phyloP scores from a whole-genome alignment of 78 protist species.

The Dictyostelium discoideum region DNA sequence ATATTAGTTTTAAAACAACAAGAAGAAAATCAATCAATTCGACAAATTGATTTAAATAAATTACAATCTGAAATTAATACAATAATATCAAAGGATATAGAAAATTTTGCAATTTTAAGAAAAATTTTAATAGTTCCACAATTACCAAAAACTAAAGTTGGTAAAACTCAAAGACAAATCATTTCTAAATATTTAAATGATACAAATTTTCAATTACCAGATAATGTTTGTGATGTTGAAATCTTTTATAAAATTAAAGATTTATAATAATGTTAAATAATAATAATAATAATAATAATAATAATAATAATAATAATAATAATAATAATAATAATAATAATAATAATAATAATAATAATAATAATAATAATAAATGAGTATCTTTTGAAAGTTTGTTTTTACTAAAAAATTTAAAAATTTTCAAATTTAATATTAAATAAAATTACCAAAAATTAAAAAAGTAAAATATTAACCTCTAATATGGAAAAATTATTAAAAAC shows the following conservation, averaged over 20 bases:
- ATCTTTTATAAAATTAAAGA: too few species aligned
- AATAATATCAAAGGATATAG: neutral
- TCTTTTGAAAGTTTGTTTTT: too few species aligned
- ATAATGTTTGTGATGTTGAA: neutral
- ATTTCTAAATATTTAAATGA: neutral
- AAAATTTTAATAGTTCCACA: neutral
- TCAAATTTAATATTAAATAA: too few species aligned
- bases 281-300: neutral
- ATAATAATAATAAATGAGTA: too few species aligned
- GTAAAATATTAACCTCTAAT: too few species aligned
- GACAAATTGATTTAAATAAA: neutral
- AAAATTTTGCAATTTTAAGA: neutral
- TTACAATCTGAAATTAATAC: neutral
- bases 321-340: too few species aligned
- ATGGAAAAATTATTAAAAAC: too few species aligned
- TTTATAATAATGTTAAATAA: too few species aligned
- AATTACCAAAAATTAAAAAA: too few species aligned
- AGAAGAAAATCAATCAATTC: slow-evolving; percentile 46
- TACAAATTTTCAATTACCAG: neutral
- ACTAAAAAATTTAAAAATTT: too few species aligned
- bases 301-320: too few species aligned
- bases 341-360: too few species aligned
- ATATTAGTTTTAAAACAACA: slow-evolving; percentile 68
- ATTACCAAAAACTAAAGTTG: slow-evolving; percentile 6
- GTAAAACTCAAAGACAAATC: neutral